A percentile compares a stretch with the other conserved stretches of the same genome.
Evolutionary conservation across 306 rosid species (phyloP).

Genomic region (Astragalus glycyphyllos): DNA sequence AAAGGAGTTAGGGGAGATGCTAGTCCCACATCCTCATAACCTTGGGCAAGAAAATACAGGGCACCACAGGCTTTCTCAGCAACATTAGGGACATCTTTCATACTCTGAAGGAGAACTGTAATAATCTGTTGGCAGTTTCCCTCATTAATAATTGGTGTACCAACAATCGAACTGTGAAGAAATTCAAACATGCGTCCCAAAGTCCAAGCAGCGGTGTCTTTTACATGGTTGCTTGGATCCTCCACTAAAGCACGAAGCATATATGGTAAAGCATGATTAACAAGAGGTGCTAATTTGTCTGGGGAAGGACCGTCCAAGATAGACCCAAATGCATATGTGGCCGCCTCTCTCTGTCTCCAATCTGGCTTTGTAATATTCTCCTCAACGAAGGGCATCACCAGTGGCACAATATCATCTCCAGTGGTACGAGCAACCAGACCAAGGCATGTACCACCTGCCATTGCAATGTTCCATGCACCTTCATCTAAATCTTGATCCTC

Average conservation of each 20-base stretch:
- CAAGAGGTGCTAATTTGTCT: conserved; percentile 71
- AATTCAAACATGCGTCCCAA: conserved; percentile 93
- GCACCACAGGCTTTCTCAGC: conserved; percentile 98
- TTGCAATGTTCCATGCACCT: conserved; percentile 97
- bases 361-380: conserved; percentile 85
- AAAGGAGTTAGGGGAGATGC: conserved; percentile 79
- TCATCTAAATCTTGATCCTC: conserved; percentile 97
- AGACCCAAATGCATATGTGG: conserved; percentile 94
- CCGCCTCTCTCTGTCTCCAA: conserved; percentile 97
- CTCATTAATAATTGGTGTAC: conserved; percentile 76
- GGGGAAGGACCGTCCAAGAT: conserved; percentile 93
- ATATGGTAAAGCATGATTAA: conserved; percentile 71
- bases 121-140: conserved; percentile 81
- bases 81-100: conserved; percentile 92
- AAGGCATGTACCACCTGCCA: conserved; percentile 97
- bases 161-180: conserved; percentile 76
- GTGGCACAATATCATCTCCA: conserved; percentile 84
- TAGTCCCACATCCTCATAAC: conserved; percentile 75
- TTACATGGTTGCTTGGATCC: conserved; percentile 87
- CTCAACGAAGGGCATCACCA: conserved; percentile 88
- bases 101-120: conserved; percentile 88
- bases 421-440: conserved; percentile 90
- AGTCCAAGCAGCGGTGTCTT: conserved; percentile 97
- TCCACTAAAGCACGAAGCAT: conserved; percentile 80
- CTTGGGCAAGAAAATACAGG: conserved; percentile 87